Evolutionary conservation across 2,329 filamentous ascomycete genomes (phyloP), one percentile per base, ranked within the genome.

Genomic region (Neonectria punicea): DNA sequence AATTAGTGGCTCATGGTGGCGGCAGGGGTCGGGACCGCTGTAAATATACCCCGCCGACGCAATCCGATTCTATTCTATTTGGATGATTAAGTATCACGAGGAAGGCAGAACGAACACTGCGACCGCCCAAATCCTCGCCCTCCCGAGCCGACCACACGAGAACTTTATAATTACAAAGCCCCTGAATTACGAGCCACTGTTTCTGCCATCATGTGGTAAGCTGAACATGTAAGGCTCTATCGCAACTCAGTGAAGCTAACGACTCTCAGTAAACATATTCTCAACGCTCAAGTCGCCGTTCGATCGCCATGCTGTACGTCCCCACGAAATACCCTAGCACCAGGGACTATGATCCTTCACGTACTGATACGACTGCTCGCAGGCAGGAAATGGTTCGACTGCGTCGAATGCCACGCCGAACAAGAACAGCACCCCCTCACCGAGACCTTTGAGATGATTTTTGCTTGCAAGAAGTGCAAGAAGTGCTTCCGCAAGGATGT

Each of bases 331-430:
- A 30, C 2, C 4, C 13, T 25, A 25, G 14, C 36, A 39, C 14
- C 8, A 34, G 20, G 10, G n/a, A 8, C 13, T 11, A 18, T 11
- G 13, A 4, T n/a, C 10, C n/a, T 28, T 5, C 30, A 28, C 28
- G 58, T 44, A 16, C 53, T 67, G 50, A 63, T 47, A 20, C 5
- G 54, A 44, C 47, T 2, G n/a, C 4, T 47, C 32, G 32, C 39
- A 95, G 93, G 93, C 85, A 88, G 89, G 66, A 98, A 97, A 85
- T 99, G 97, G 97, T 99, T 98, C 83, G 96, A 99, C 84, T 99
- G 96, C 82, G 92, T 93, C 70, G 92, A 98, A 79, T 99, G 96
- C 83, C 96, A 99, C 82, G 83, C 83, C 58, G 96, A 99, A 79
- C 85, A 89, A 67, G 92, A 97, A 80, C 81, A 84, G 66, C 96